Evolutionary conservation across 169 alveolate species (phyloP), one percentile per base, ranked within the genome.

Genomic region (Plasmodium berghei): DNA sequence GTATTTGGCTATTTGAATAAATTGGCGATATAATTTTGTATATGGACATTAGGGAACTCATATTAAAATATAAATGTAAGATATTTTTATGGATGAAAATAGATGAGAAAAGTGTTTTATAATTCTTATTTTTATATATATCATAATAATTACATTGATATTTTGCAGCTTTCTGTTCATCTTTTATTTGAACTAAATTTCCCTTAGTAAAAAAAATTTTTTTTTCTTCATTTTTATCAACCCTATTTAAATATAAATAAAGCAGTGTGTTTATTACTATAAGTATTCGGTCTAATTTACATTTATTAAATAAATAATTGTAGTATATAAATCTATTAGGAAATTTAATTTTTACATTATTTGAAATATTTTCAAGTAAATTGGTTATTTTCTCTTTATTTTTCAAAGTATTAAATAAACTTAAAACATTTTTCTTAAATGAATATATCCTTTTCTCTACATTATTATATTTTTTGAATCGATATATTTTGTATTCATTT

Each of bases 61-160:
- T 83, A 46, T 83, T 83, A 83, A 83, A 83, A 83, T 83, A 83
- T 83, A 83, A 83, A 83, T 83, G 90, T 71, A 83, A 55, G 56
- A 83, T 56, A 83, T 83, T 83, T 67, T 83, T 83, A 67, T 83
- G 90, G 42, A 83, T 83, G 28, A 83, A 83, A 61, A 83, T 46
- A 28, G 90, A 83, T 5, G 90, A 67, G 34, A 83, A 67, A 20
- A 83, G 69, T 16, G 90, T 83, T 83, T 83, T 83, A 83, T 66
- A 83, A 83, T 83, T 83, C 69, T 56, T 83, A 66, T 71, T 83
- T 66, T 67, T 83, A 52, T 83, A 83, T 28, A 83, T 34, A 67
- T 83, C 90, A 71, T 66, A 18, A 67, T 83, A 83, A 83, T 83
- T 83, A 55, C 90, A 83, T 83, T 83, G 67, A 48, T 83, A 83